phyloP scores from a whole-genome alignment of 768 basidiomycete species.

The Tricholoma matsutake region DNA sequence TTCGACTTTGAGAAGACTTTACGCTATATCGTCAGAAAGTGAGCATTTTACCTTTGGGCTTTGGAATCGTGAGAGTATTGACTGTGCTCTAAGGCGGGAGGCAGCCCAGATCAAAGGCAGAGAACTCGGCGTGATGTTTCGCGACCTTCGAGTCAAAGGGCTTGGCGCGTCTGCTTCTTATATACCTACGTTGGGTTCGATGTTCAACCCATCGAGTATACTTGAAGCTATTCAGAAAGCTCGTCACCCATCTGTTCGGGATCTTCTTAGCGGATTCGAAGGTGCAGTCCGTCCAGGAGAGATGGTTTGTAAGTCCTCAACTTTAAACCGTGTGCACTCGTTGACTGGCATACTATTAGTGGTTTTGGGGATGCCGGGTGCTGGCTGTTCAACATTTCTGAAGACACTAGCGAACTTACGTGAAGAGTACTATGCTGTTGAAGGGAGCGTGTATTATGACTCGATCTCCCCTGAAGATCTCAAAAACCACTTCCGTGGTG shows the following conservation, averaged over 20 bases:
- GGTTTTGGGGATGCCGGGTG: slow-evolving; percentile 84
- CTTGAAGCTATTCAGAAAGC: slow-evolving; percentile 35
- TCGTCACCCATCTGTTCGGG: slow-evolving; percentile 59
- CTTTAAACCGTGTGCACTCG: neutral
- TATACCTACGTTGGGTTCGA: slow-evolving; percentile 51
- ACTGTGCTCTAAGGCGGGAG: slow-evolving; percentile 12
- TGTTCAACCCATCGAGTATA: slow-evolving; percentile 43
- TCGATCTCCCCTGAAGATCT: slow-evolving; percentile 67
- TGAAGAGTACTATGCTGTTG: slow-evolving; percentile 60
- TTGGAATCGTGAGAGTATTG: neutral
- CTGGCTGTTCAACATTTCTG: slow-evolving; percentile 83
- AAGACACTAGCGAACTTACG: slow-evolving; percentile 79
- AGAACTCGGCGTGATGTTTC: slow-evolving; percentile 49
- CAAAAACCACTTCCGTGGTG: slow-evolving; percentile 64
- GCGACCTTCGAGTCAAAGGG: slow-evolving; percentile 53
- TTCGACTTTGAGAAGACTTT: slow-evolving; percentile 27
- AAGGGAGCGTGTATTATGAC: slow-evolving; percentile 77
- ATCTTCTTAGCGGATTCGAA: slow-evolving; percentile 60
- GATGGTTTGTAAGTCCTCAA: slow-evolving; percentile 62
- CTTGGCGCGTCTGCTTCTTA: slow-evolving; percentile 39
- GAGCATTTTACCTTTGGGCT: slow-evolving; percentile 1
- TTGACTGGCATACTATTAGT: slow-evolving; percentile 39
- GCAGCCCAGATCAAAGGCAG: slow-evolving; percentile 23
- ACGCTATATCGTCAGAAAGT: slow-evolving; percentile 23
- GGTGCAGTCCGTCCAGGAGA: slow-evolving; percentile 66